Conservation (phyloP, 441 rosid genomes). For the Populus hybrid region DNA sequence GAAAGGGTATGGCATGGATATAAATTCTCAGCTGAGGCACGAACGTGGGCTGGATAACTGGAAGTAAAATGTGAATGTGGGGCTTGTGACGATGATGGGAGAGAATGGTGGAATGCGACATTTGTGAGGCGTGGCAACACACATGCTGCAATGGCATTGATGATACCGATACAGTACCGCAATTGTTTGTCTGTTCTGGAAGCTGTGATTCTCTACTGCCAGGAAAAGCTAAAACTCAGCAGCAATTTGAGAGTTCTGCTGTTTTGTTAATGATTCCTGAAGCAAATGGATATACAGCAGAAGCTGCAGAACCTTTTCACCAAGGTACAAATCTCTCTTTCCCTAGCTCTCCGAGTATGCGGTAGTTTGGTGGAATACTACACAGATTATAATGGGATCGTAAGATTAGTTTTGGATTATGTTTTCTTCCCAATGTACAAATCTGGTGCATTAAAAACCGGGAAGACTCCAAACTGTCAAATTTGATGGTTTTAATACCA, state of each 20-base stretch:
- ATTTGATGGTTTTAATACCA: too few relatives aligned
- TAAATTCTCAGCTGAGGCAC: constrained; percentile 35
- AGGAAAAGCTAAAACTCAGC: constrained; percentile 28
- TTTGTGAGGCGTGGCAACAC: constrained; percentile 89
- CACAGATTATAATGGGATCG: too few relatives aligned
- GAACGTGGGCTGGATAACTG: constrained; percentile 79
- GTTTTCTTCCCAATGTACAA: too few relatives aligned
- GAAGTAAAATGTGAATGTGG: constrained; percentile 78
- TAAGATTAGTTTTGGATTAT: too few relatives aligned
- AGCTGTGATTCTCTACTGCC: constrained; percentile 57
- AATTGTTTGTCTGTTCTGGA: constrained; percentile 61
- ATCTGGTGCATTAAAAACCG: too few relatives aligned
- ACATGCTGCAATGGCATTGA: constrained; percentile 74
- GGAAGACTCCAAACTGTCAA: too few relatives aligned
- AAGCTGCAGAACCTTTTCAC: constrained; percentile 10
- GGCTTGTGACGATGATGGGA: constrained; percentile 88
- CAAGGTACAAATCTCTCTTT: constrained; percentile 28
- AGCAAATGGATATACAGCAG: constrained; percentile 12
- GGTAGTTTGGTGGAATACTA: background rate
- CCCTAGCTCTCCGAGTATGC: background rate
- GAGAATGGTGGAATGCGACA: constrained; percentile 82
- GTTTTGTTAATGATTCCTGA: constrained; percentile 30
- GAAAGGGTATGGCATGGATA: constrained; percentile 50
- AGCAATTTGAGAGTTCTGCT: constrained; percentile 26
- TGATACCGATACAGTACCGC: constrained; percentile 62